Percentiles rank a stretch among this genome's conserved stretches.
Evolutionary conservation across 2,329 filamentous ascomycete species (phyloP).

Genomic region (Pseudogymnoascus sp.): DNA sequence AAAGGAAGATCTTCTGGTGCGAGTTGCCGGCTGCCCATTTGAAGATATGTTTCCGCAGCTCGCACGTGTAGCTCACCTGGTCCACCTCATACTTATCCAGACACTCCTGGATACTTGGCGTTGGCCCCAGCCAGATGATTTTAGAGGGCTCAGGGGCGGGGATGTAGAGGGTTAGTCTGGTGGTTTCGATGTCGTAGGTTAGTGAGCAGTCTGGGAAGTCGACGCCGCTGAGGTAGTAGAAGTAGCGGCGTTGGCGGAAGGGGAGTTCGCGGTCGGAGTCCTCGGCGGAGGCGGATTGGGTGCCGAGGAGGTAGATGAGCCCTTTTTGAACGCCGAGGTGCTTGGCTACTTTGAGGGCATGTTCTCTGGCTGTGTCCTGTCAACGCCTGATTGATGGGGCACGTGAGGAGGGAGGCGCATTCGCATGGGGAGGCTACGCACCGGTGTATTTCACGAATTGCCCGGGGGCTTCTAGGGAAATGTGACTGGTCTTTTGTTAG

Average conservation of each 20-base stretch:
- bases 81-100: slow-evolving; percentile 60
- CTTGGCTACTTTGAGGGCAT: slow-evolving; percentile 38
- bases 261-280: slow-evolving; percentile 50
- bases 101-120: slow-evolving; percentile 53
- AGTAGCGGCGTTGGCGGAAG: slow-evolving; percentile 54
- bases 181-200: slow-evolving; percentile 49
- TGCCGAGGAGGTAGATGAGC: slow-evolving; percentile 49
- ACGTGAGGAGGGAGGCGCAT: background rate
- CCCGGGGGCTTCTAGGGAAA: background rate
- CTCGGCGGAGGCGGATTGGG: slow-evolving; percentile 40
- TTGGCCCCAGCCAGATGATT: slow-evolving; percentile 56
- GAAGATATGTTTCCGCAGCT: slow-evolving; percentile 43
- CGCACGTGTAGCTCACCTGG: slow-evolving; percentile 51
- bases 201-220: slow-evolving; percentile 47
- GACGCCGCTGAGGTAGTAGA: slow-evolving; percentile 51
- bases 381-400: background rate
- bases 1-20: slow-evolving; percentile 36
- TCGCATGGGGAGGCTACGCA: background rate
- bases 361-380: slow-evolving; percentile 36
- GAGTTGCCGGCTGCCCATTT: slow-evolving; percentile 21
- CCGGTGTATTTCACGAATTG: background rate
- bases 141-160: slow-evolving; percentile 52
- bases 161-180: slow-evolving; percentile 65
- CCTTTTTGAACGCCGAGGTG: slow-evolving; percentile 36
- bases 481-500: background rate